phyloP scores from a whole-genome alignment of 768 basidiomycete species.

The Pleurotus cornucopiae region DNA sequence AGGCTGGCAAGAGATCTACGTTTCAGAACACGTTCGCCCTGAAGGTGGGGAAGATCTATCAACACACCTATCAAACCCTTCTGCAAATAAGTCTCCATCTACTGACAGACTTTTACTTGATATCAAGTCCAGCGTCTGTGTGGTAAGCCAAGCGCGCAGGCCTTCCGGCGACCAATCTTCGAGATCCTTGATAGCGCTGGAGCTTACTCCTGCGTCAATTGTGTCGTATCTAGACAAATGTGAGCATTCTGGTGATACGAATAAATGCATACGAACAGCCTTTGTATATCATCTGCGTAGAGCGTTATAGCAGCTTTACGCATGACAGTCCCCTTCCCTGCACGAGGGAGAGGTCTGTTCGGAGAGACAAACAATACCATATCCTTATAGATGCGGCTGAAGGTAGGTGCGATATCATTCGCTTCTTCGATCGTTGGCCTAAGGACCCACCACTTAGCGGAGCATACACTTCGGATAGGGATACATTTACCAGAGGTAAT shows the following conservation, averaged over 20 bases:
- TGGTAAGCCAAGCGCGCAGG: constrained; percentile 16
- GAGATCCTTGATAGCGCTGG: constrained; percentile 12
- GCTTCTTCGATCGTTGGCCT: constrained; percentile 41
- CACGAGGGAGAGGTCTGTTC: constrained; percentile 36
- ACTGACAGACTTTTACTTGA: constrained; percentile 9
- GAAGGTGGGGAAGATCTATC: background rate
- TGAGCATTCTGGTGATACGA: background rate
- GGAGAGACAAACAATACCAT: constrained; percentile 40
- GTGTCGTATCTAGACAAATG: constrained; percentile 16
- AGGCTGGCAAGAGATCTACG: constrained; percentile 17
- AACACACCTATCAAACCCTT: constrained; percentile 28
- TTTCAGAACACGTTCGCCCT: no score
- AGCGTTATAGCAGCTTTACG: constrained; percentile 35
- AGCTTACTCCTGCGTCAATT: constrained; percentile 14
- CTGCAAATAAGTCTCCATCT: constrained; percentile 24
- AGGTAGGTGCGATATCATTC: constrained; percentile 36
- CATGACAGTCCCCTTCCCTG: constrained; percentile 45
- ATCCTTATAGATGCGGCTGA: constrained; percentile 46
- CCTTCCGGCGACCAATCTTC: constrained; percentile 12
- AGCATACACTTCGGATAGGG: background rate
- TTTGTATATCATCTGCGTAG: constrained; percentile 44
- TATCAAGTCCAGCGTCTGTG: constrained; percentile 14
- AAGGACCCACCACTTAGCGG: background rate
- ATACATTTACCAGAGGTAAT: constrained; percentile 32
- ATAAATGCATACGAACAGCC: constrained; percentile 25